phyloP scores from a whole-genome alignment of 768 basidiomycete genomes.

The Pholiota microspora region DNA sequence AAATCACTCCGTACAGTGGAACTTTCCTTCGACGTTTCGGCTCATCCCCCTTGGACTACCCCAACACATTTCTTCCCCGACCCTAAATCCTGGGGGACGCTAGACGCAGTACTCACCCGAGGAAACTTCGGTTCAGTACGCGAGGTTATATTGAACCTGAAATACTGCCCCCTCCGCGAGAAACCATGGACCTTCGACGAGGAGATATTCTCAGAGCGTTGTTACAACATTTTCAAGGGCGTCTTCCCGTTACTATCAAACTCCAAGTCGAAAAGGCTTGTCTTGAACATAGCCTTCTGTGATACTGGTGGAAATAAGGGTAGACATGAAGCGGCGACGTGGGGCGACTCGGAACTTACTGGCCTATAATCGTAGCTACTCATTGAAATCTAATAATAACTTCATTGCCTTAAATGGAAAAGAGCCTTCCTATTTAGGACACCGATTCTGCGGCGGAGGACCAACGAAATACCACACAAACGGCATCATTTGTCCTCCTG shows the following conservation, averaged over 20 bases:
- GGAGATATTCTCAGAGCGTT: constrained; percentile 8
- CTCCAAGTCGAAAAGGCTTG: constrained; percentile 6
- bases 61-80: constrained; percentile 15
- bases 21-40: constrained; percentile 10
- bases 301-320: no score
- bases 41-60: constrained; percentile 15
- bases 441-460: no score
- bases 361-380: no score
- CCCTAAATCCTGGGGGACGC: constrained; percentile 8
- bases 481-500: no score
- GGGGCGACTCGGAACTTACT: no score
- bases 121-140: not conserved
- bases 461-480: no score
- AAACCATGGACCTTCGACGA: constrained; percentile 17
- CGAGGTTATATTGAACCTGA: constrained; percentile 5
- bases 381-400: no score
- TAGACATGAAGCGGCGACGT: no score
- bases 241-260: constrained; percentile 8
- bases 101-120: constrained; percentile 8
- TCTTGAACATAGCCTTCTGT: not conserved
- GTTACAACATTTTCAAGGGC: constrained; percentile 3
- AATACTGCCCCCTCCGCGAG: constrained; percentile 10
- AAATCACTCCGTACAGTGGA: constrained; percentile 7
- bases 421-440: no score
- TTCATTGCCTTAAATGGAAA: no score